Evolutionary conservation across 2,329 filamentous ascomycete species (phyloP).

Genomic region (Leptoxyphium fumago): DNA sequence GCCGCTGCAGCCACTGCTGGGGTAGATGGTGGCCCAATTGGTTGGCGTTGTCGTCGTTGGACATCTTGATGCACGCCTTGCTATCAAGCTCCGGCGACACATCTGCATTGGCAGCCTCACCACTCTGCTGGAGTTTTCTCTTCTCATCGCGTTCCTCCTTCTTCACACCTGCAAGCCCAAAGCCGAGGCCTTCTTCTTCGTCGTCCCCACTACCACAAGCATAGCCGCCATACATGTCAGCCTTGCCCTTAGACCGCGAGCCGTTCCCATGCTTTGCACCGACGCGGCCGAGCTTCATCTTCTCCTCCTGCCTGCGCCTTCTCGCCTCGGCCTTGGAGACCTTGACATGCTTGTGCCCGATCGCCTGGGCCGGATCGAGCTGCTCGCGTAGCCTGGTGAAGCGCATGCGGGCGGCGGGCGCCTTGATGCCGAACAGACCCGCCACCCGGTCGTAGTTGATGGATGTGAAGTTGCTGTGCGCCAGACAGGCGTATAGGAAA

Average conservation of each 20-base stretch:
- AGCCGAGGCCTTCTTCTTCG: slow-evolving; percentile 1
- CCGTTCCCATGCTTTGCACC: slow-evolving; percentile 3
- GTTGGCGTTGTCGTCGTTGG: too few species aligned
- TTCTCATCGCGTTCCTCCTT: slow-evolving; percentile 1
- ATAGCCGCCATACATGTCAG: slow-evolving; percentile 2
- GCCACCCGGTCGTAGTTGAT: slow-evolving; percentile 7
- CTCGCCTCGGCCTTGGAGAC: not conserved
- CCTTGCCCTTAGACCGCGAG: not conserved
- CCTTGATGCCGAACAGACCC: slow-evolving; percentile 5
- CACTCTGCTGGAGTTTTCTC: not conserved
- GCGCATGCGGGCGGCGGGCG: slow-evolving; percentile 8
- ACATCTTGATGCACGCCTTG: too few species aligned
- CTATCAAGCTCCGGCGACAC: too few species aligned
- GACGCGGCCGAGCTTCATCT: slow-evolving; percentile 11
- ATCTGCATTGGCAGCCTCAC: too few species aligned
- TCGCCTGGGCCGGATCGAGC: slow-evolving; percentile 1
- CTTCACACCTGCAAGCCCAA: not conserved
- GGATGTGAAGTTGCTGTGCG: slow-evolving; percentile 3
- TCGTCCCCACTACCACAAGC: slow-evolving; percentile 1
- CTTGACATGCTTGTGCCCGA: not conserved
- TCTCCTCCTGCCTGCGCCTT: slow-evolving; percentile 1
- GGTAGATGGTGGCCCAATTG: too few species aligned
- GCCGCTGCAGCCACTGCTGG: too few species aligned
- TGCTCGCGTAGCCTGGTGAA: slow-evolving; percentile 3
- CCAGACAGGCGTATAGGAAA: slow-evolving; percentile 7